Base-by-base conservation (phyloP, 1,284 basidiomycete genomes). In the Ustilago trichophora region DNA sequence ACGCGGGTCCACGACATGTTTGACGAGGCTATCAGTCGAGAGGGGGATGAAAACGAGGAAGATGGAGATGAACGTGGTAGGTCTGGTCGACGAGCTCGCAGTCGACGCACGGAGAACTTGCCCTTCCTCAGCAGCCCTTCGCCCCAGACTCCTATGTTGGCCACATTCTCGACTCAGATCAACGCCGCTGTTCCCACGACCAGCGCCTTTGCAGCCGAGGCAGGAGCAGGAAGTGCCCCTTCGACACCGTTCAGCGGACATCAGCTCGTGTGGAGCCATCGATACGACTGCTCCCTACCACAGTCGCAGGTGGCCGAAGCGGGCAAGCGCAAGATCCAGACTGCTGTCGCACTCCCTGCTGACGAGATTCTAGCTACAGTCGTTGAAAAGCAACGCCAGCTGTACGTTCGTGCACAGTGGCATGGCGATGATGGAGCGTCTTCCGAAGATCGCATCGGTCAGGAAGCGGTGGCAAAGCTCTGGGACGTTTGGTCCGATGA, bases 121-220 rank as follows among this genome's bases (percentile, higher is more conserved):
- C 70, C 70, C 3, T 72, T 68, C 48, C 62, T 72, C 22, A 69
- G 65, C 53, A 65, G 46, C 21, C 67, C 67, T 18, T 52, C 66
- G 3, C 60, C 66, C 0, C 48, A 51, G 29, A 37, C 52, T 3
- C 52, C 66, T 8, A 38, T 50, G 25, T 43, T 64, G 6, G 27
- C 38, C n/a, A 9, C 48, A 1, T 26, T 49, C 6, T 27, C 53
- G 1, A n/a, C 25, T 2, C 16, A 37, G 11, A 16, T 10, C 24
- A 11, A 16, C 8, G 15, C 47, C 6, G 25, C 19, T 4, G 31
- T 21, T 16, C 15, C 48, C 12, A n/a, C n/a, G n/a, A n/a, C n/a
- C n/a, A 24, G 6, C 4, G 12, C 15, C 16, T 9, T 18, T 13
- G 31, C 21, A 4, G 35, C 40, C 34, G 48, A 45, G 22, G 33